Evolutionary conservation across 2,329 filamentous ascomycete species (phyloP).

Genomic region (Pestalotiopsis sp.): DNA sequence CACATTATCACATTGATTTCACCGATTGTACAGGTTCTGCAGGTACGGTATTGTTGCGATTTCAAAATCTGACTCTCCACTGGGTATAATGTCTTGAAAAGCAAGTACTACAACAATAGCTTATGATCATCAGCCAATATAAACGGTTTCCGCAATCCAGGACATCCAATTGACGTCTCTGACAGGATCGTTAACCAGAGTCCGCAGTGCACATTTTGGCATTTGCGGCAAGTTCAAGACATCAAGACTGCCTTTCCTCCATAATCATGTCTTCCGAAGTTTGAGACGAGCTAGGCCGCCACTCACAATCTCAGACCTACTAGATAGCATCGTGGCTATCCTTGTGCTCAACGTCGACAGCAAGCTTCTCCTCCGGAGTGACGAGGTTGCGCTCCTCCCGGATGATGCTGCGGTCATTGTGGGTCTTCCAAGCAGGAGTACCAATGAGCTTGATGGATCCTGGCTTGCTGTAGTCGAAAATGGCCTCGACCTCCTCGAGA

Average conservation of each 20-base stretch:
- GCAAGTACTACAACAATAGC: not conserved
- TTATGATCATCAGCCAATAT: not conserved
- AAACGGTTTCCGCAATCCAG: not conserved
- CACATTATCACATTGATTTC: not conserved
- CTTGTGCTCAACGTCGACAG: constrained; percentile 23
- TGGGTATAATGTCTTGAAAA: not conserved
- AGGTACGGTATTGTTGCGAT: not conserved
- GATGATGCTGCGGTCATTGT: constrained; percentile 36
- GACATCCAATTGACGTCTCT: not conserved
- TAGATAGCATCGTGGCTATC: constrained; percentile 11
- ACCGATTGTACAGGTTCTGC: not conserved
- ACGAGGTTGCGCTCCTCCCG: constrained; percentile 36
- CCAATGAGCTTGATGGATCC: constrained; percentile 41
- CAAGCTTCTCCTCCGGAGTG: constrained; percentile 37
- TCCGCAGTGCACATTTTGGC: not conserved
- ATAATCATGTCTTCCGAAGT: not conserved
- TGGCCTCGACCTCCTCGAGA: constrained; percentile 54
- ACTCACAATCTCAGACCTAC: not conserved
- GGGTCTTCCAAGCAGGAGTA: constrained; percentile 45
- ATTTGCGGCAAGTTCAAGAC: not conserved
- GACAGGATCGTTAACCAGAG: not conserved
- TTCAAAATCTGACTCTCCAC: not conserved
- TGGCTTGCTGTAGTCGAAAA: constrained; percentile 44
- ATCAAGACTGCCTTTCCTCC: not conserved
- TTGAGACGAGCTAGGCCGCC: not conserved